Evolutionary conservation across 257 asterid species (phyloP).

Genomic region (Jaltomata sinuosa): DNA sequence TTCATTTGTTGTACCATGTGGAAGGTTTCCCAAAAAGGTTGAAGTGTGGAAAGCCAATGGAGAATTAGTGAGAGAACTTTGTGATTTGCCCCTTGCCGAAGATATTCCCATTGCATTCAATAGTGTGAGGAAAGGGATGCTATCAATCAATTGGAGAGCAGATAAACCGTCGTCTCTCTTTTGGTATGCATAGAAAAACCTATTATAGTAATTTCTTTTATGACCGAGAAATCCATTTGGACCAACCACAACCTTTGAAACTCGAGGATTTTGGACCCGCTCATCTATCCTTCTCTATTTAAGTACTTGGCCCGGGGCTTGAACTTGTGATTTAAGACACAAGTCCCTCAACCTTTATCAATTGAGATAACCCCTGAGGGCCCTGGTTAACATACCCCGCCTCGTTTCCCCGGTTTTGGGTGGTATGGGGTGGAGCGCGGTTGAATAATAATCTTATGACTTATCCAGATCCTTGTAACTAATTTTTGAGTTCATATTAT

Average conservation of each 20-base stretch:
- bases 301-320: background rate
- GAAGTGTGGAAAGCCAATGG: slow-evolving; percentile 88
- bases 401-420: background rate
- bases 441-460: background rate
- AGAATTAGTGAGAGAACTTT: slow-evolving; percentile 61
- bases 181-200: slow-evolving; percentile 50
- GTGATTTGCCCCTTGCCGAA: slow-evolving; percentile 97
- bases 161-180: slow-evolving; percentile 85
- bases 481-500: background rate
- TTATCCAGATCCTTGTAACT: background rate
- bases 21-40: slow-evolving; percentile 84
- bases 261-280: background rate
- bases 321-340: background rate
- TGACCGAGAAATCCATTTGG: background rate
- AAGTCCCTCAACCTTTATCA: background rate
- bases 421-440: background rate
- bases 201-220: background rate
- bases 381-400: background rate
- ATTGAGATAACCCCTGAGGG: background rate
- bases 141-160: slow-evolving; percentile 90
- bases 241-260: background rate
- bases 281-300: background rate
- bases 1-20: slow-evolving; percentile 83
- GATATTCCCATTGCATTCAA: slow-evolving; percentile 78
- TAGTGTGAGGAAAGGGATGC: slow-evolving; percentile 85